These are phyloP conservation scores for Rhodotorula sp. DNA, from an alignment of 1,284 basidiomycete species.

Conservation along the genomic window DNA sequence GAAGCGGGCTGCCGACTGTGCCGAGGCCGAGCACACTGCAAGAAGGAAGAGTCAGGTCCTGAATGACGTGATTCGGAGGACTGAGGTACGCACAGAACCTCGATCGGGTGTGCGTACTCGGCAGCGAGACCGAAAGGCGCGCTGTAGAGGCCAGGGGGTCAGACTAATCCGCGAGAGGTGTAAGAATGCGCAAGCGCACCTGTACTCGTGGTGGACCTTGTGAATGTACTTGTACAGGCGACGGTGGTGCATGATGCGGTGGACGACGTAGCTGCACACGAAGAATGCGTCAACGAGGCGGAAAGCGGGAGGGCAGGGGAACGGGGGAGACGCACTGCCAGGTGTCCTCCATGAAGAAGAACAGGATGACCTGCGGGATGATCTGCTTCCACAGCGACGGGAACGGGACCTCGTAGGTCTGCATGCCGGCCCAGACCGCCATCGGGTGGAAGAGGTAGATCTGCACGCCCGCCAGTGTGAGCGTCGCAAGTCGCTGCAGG, in stretches of 20 bases:
- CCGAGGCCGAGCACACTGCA: conserved; percentile 46
- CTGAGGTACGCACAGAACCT: conserved; percentile 36
- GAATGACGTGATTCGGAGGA: fast-evolving
- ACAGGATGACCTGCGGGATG: conserved; percentile 77
- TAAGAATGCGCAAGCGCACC: neutral
- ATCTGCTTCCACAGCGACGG: conserved; percentile 61
- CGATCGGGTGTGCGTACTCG: conserved; percentile 68
- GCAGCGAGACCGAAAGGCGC: conserved; percentile 97
- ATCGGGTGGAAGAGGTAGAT: conserved; percentile 94
- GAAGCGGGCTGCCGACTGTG: conserved; percentile 63
- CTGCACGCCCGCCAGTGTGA: conserved; percentile 52
- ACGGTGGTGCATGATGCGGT: conserved; percentile 66
- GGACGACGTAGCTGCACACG: conserved; percentile 21
- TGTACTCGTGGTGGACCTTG: conserved; percentile 86
- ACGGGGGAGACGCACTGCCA: conserved; percentile 11
- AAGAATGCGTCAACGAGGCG: too few relatives aligned
- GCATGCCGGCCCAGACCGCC: conserved; percentile 85
- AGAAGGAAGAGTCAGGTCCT: neutral
- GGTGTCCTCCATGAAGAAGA: conserved; percentile 86
- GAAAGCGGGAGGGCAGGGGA: too few relatives aligned
- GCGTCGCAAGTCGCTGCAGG: neutral
- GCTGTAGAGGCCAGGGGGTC: conserved; percentile 60
- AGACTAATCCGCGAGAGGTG: too few relatives aligned
- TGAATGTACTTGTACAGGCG: conserved; percentile 95
- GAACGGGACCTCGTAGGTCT: conserved; percentile 91